Percentiles rank a stretch among this genome's conserved stretches.
These are phyloP conservation scores for Tremellales sp. DNA, from an alignment of 1,284 basidiomycete genomes.

Conservation along the genomic window DNA sequence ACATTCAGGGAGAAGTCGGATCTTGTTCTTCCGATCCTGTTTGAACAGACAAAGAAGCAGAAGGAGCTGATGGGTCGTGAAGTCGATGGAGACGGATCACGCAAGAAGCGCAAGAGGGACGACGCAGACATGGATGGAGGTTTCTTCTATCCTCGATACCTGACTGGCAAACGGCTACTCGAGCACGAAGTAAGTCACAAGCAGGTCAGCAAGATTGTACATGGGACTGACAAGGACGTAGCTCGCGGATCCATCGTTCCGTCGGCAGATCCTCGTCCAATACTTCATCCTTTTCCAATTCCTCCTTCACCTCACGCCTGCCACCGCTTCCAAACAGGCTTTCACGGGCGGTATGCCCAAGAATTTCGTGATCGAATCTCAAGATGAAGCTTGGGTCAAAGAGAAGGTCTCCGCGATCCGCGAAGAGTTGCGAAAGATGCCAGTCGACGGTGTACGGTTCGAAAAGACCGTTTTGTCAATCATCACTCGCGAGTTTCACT, in stretches of 20 bases:
- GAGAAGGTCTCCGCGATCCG: conserved; percentile 24
- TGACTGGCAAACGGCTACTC: conserved; percentile 40
- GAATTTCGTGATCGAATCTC: conserved; percentile 34
- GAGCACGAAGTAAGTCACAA: conserved; percentile 34
- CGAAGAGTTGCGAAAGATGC: conserved; percentile 36
- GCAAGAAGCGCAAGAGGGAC: conserved; percentile 28
- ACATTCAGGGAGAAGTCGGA: conserved; percentile 36
- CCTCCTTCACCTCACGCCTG: conserved; percentile 39
- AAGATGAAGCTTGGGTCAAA: conserved; percentile 33
- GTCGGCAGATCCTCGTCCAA: conserved; percentile 46
- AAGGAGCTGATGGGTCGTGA: conserved; percentile 32
- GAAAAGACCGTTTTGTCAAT: conserved; percentile 34
- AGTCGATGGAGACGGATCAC: conserved; percentile 10
- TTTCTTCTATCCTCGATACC: conserved; percentile 43
- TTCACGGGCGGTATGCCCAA: conserved; percentile 44
- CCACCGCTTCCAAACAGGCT: conserved; percentile 35
- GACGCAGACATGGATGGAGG: conserved; percentile 16
- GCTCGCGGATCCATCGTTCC: conserved; percentile 43
- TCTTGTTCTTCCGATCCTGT: conserved; percentile 37
- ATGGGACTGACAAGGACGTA: conserved; percentile 2
- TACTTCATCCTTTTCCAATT: conserved; percentile 48
- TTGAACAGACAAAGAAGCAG: conserved; percentile 33
- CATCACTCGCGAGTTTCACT: conserved; percentile 37
- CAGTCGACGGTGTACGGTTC: conserved; percentile 30
- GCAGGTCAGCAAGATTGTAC: neutral